Percentiles rank a stretch among this genome's conserved stretches.
Evolutionary conservation across 2,329 filamentous ascomycete genomes (phyloP).

Genomic region (Diaporthe ilicicola): DNA sequence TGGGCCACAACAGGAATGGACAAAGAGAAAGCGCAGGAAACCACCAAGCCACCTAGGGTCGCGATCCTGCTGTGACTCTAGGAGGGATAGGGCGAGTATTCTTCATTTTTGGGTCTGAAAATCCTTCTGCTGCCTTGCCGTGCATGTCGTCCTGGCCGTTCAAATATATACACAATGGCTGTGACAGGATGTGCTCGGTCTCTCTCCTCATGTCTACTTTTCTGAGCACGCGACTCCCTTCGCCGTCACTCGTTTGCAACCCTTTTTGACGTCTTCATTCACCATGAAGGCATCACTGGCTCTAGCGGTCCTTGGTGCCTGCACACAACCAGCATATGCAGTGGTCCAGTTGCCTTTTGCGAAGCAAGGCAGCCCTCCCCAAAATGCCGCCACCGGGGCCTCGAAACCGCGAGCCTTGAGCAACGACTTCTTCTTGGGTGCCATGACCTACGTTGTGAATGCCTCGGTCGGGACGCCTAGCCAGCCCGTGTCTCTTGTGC

Average conservation of each 20-base stretch:
- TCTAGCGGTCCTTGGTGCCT: conserved; percentile 20
- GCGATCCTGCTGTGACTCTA: conserved; percentile 25
- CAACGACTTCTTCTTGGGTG: conserved; percentile 28
- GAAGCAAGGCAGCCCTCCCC: not conserved
- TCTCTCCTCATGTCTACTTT: not conserved
- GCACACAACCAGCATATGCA: conserved; percentile 2
- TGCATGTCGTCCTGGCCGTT: not conserved
- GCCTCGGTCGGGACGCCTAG: conserved; percentile 41
- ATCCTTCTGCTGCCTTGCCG: not conserved
- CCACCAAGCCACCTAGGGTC: conserved; percentile 18
- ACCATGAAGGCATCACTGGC: conserved; percentile 29
- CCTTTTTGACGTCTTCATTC: not conserved
- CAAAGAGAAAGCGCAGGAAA: conserved; percentile 12
- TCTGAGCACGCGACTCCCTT: conserved; percentile 22
- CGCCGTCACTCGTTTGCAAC: conserved; percentile 19
- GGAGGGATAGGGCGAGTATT: conserved; percentile 6
- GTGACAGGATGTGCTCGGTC: not conserved
- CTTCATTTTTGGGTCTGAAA: not conserved
- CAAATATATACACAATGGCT: conserved; percentile 11
- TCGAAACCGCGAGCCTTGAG: conserved; percentile 5
- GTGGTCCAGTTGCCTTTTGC: conserved; percentile 28
- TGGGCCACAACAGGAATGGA: conserved; percentile 18
- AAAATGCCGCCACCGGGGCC: not conserved
- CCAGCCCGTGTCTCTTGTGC: conserved; percentile 40
- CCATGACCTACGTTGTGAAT: conserved; percentile 38